Base-by-base conservation (phyloP, 2,329 filamentous ascomycete species). In the Apiospora saccharicola region DNA sequence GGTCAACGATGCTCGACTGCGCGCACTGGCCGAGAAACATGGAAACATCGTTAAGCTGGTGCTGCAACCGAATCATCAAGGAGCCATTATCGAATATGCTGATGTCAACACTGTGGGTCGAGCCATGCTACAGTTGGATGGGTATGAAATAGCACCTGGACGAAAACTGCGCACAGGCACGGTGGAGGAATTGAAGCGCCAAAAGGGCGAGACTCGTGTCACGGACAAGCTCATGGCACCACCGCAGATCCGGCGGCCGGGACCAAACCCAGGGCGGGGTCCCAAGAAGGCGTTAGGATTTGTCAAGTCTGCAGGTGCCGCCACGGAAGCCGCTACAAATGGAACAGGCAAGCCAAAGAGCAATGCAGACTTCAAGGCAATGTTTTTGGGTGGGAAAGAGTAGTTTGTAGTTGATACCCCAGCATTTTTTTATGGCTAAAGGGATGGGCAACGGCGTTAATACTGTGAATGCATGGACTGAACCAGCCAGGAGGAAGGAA, bases 1-100 rank as follows among this genome's bases (percentile, higher is more conserved):
- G 0, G 90, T 98, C 78, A 98, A 97, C 75, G 94, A 97, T 78
- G 90, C 93, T 1, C 94, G 95, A 43, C 90, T 99, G 71, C 90
- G 90, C 64, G 87, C 91, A 0, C 85, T 97, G 3, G 90, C 93
- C 12, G 92, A 94, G 76, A 88, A 90, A 1, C 87, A 91, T 64
- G 95, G 94, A 0, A 82, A 87, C 1, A 86, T 98, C 34, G 86
- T 91, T 75, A 96, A 95, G 81, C 87, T 98, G 4, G 87, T 93
- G 16, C 86, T 98, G 14, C 91, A 94, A 67, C 94, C 95, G 1
- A 90, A 94, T 73, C 93, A 97, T 74, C 91, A 92, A 72, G 95
- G 95, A 16, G 96, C 95, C 6, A 92, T 96, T 71, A 88, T 98
- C 49, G 96, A 98, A 79, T 98, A 93, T 78, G 85, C 85, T 2